Evolutionary conservation across 2,329 filamentous ascomycete genomes (phyloP), one percentile per base, ranked within the genome.

Genomic region (Gnomoniopsis smithogilvyi): DNA sequence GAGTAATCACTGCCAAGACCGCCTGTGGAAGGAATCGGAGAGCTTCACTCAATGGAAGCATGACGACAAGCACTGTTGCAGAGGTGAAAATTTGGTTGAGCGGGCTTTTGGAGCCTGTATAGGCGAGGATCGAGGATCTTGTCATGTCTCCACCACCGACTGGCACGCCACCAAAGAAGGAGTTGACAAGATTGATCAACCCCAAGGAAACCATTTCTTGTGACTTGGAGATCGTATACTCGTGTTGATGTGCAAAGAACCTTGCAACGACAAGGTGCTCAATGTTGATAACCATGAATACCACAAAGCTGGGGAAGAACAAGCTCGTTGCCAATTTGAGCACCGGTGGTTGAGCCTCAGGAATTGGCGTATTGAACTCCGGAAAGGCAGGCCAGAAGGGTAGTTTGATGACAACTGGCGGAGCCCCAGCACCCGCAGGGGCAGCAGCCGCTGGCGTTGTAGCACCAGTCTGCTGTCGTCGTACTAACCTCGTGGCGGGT

Each of bases 91-190:
- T 26, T 14, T 59, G 58, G 48, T 33, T 60, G n/a, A 60, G 49
- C 3, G 58, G 58, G 41, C 52, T 56, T 33, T 41, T 56, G 3
- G 49, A 52, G n/a, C 58, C 52, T n/a, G 58, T 43, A 12, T 41
- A 26, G 1, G 38, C 50, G 7, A 58, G 50, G 12, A 58, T n/a
- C 3, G 56, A 58, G 7, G 56, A 48, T n/a, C 56, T n/a, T 4
- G 50, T 51, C 45, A 58, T 54, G 22, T 58, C 56, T 36, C 56
- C 56, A 6, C 56, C 56, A n/a, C 56, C 56, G 14, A 58, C 56
- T 1, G 56, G 56, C 4, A 34, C 43, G 6, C 56, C 56, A 3
- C 56, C 56, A n/a, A 58, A 58, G 45, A 58, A 54, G 12, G 56
- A 46, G 1, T 50, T 47, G 6, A 33, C 50, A 12, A 54, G 8